Percentiles rank a stretch among this genome's conserved stretches.
These are phyloP conservation scores for Acanthamoeba lenticulata DNA, from an alignment of 208 protist genomes.

Conservation along the genomic window DNA sequence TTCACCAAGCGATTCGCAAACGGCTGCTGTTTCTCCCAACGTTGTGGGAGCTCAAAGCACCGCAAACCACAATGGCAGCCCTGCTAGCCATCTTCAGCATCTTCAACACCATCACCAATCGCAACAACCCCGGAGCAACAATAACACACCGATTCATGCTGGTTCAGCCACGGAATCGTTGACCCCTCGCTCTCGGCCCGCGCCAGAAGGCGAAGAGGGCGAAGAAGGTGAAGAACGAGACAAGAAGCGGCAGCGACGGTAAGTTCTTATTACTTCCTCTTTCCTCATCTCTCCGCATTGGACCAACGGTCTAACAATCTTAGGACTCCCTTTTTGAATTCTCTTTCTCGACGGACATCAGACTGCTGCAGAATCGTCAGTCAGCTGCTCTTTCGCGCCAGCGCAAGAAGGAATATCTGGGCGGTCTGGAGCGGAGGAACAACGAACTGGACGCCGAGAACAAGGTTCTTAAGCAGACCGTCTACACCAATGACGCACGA, in stretches of 20 bases:
- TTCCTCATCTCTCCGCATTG: background rate
- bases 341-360: background rate
- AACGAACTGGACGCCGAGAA: conserved; percentile 61
- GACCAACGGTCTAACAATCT: too few species aligned
- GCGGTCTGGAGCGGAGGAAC: background rate
- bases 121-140: background rate
- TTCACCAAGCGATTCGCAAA: too few species aligned
- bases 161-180: too few species aligned
- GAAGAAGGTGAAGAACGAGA: background rate
- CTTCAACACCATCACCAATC: background rate
- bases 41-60: too few species aligned
- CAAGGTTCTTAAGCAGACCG: conserved; percentile 61
- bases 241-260: conserved; percentile 10
- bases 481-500: conserved; percentile 13
- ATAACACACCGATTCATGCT: too few species aligned
- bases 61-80: too few species aligned
- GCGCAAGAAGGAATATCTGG: conserved; percentile 63
- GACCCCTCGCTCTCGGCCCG: background rate
- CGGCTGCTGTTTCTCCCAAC: too few species aligned
- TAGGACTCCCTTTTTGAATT: background rate
- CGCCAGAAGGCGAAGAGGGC: background rate
- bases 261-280: background rate
- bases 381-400: background rate
- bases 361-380: conserved; percentile 54
- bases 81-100: too few species aligned